A percentile compares a stretch with the other conserved stretches of the same genome.
These are phyloP conservation scores for Corrigiola litoralis DNA, from an alignment of 179 eudicot genomes.

Conservation along the genomic window DNA sequence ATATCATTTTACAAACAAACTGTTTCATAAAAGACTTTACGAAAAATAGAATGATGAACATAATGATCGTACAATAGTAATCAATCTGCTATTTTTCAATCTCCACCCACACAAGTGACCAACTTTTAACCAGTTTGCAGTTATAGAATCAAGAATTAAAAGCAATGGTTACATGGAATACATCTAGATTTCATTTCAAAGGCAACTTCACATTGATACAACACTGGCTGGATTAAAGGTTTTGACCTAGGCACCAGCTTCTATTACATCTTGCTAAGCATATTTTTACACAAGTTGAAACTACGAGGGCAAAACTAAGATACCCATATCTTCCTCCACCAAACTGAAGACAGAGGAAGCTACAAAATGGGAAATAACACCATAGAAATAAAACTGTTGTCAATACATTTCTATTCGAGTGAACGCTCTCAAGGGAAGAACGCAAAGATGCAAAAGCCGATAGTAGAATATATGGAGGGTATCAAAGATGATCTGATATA, in stretches of 20 bases:
- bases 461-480: conserved; percentile 6
- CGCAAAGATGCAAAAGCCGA: conserved; percentile 18
- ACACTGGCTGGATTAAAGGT: conserved; percentile 35
- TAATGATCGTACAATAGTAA: too few relatives aligned
- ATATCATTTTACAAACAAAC: too few relatives aligned
- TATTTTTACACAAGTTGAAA: conserved; percentile 28
- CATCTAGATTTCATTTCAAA: conserved; percentile 8
- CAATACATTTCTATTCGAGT: conserved; percentile 2
- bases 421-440: conserved; percentile 26
- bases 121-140: background rate
- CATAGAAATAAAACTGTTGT: conserved; percentile 15
- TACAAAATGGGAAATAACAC: conserved; percentile 16
- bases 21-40: too few relatives aligned
- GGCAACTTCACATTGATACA: conserved; percentile 26
- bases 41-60: too few relatives aligned
- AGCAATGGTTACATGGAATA: background rate
- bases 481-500: background rate
- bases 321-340: conserved; percentile 10
- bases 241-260: conserved; percentile 37
- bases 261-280: conserved; percentile 26
- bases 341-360: conserved; percentile 15
- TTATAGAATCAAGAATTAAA: background rate
- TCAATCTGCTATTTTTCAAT: too few relatives aligned
- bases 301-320: conserved; percentile 13
- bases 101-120: background rate